Evolutionary conservation across 2,329 filamentous ascomycete genomes (phyloP), one percentile per base, ranked within the genome.

Genomic region (Aspergillus thermomutatus): DNA sequence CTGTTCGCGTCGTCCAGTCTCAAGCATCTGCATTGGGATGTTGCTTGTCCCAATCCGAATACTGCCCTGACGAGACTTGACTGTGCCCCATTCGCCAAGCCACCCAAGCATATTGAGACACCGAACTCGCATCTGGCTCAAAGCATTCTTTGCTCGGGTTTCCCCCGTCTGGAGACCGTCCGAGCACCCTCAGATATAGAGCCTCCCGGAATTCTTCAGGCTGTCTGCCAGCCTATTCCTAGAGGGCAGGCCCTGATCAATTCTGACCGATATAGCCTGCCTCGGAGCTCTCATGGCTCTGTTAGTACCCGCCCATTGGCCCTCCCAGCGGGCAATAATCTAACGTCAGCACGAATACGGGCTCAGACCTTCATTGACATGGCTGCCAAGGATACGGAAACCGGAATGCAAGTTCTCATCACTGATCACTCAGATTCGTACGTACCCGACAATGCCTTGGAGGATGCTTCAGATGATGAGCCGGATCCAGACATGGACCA

Each of bases 1-100:
- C 65, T 79, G 10, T 73, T 86, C 27, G 75, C 75, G 5, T 83
- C 82, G 0, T 67, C 70, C 2, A 77, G 70, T n/a, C 71, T 86
- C 10, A 72, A 73, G 53, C 78, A 77, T 58, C 69, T 87, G 3
- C 83, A 87, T 63, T 86, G 83, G 83, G 83, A 86, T 62, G 66
- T 79, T 37, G 71, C 72, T 4, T 72, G 74, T 50, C 73, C 74
- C 14, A 69, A 76, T 48, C 66, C 72, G 17, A 66, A 64, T 37
- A 69, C 69, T 31, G 71, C 72, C 10, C 68, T 76, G 37, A 72
- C 68, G 46, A 68, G 70, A 54, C 62, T 75, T n/a, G 73, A 76
- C 53, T 70, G 64, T 19, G 64, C 69, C 34, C 73, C 75, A 4
- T 75, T 75, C 56, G 65, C 69, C 9, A 70, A 71, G 34, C 64